Percentiles rank a stretch among this genome's conserved stretches.
Conservation (phyloP, 495 filamentous ascomycete genomes). For the Penicillium coffeae region DNA sequence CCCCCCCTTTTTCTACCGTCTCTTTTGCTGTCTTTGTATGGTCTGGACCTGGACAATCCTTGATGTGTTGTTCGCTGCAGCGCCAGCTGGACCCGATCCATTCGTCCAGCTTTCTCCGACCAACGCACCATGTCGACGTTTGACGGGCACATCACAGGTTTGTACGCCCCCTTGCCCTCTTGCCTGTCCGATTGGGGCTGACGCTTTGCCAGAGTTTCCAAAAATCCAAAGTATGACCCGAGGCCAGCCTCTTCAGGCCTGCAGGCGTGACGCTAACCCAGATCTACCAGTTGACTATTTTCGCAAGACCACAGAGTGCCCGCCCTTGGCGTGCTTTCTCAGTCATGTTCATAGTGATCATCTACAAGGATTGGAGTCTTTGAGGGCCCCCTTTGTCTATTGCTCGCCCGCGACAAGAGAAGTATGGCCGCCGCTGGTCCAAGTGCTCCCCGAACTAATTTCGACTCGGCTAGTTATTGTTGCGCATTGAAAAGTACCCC, state of each 20-base stretch:
- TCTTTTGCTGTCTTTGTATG: too few relatives aligned
- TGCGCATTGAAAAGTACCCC: slow-evolving; percentile 70
- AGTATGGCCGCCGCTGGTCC: slow-evolving; percentile 32
- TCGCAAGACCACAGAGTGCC: too few relatives aligned
- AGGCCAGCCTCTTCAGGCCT: too few relatives aligned
- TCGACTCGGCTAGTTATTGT: slow-evolving; percentile 44
- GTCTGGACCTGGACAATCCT: background rate
- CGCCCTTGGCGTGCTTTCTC: slow-evolving; percentile 82
- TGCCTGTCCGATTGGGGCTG: slow-evolving; percentile 1
- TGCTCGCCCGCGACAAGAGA: slow-evolving; percentile 83
- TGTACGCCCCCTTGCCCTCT: background rate
- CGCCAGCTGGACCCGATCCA: slow-evolving; percentile 10
- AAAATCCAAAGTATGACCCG: slow-evolving; percentile 33
- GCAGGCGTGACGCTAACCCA: too few relatives aligned
- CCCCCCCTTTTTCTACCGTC: background rate
- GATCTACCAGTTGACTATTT: slow-evolving; percentile 44
- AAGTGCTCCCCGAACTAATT: slow-evolving; percentile 1
- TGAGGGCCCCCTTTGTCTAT: slow-evolving; percentile 77
- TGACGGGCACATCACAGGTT: slow-evolving; percentile 62
- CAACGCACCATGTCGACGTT: slow-evolving; percentile 68
- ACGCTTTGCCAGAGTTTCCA: slow-evolving; percentile 34
- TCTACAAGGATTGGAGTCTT: slow-evolving; percentile 73
- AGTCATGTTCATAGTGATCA: slow-evolving; percentile 95
- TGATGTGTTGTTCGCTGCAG: slow-evolving; percentile 6
- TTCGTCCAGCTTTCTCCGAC: background rate